Percentiles rank a stretch among this genome's conserved stretches.
Evolutionary conservation across 192 early-diverging fungal genomes (phyloP).

Genomic region (Backusella sp.): DNA sequence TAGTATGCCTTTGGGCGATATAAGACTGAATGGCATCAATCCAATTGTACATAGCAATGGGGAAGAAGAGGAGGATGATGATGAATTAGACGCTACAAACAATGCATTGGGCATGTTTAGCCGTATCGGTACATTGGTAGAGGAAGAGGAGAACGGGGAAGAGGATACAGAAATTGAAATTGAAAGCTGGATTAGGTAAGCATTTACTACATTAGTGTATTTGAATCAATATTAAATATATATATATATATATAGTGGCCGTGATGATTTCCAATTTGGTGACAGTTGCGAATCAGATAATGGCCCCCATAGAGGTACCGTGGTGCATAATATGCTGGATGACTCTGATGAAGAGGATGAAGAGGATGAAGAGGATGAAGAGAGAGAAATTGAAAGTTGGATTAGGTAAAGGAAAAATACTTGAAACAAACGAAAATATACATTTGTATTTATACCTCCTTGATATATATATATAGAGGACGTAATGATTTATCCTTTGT

Average conservation of each 20-base stretch:
- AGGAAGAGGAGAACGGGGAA: slow-evolving; percentile 4
- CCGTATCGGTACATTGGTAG: not conserved
- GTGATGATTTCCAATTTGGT: not conserved
- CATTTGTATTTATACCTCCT: not conserved
- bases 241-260: not conserved
- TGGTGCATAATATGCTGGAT: not conserved
- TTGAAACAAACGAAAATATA: not conserved
- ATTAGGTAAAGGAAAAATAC: not conserved
- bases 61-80: slow-evolving; percentile 24
- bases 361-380: not conserved
- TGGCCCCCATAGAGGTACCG: not conserved
- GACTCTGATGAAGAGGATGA: not conserved
- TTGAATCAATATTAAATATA: not conserved
- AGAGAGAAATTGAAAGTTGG: not conserved
- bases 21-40: slow-evolving; percentile 43
- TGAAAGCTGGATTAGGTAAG: not conserved
- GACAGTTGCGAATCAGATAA: not conserved
- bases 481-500: not conserved
- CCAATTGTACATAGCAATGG: not conserved
- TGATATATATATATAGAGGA: not conserved
- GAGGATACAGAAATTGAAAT: slow-evolving; percentile 1
- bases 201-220: not conserved
- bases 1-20: slow-evolving; percentile 47
- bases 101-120: not conserved
- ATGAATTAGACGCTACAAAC: slow-evolving; percentile 5